These are phyloP conservation scores for Penicillium sp. DNA, from an alignment of 2,329 filamentous ascomycete genomes.

Conservation along the genomic window DNA sequence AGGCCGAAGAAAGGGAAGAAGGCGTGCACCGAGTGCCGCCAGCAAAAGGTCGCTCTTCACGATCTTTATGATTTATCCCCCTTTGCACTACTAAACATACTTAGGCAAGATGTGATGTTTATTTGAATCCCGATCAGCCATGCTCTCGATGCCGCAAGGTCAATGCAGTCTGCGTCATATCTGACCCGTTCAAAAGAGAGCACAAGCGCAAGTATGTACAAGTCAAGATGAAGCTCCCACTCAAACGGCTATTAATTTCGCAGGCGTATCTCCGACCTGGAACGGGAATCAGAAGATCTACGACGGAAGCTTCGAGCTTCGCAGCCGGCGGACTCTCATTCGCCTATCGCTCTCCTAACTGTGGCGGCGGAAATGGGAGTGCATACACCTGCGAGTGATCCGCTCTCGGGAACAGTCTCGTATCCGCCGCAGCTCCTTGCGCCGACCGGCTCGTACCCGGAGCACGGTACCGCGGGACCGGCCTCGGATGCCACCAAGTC, in stretches of 20 bases:
- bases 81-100: not conserved
- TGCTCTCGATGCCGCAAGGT: conserved; percentile 40
- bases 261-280: conserved; percentile 36
- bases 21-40: conserved; percentile 43
- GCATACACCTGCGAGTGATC: conserved; percentile 12
- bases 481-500: conserved; percentile 23
- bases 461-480: conserved; percentile 9
- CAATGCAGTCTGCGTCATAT: conserved; percentile 35
- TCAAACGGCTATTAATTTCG: not conserved
- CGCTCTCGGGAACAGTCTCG: conserved; percentile 7
- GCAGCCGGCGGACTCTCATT: conserved; percentile 18
- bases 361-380: conserved; percentile 30
- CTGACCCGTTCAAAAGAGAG: conserved; percentile 41
- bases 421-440: conserved; percentile 22
- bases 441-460: conserved; percentile 17
- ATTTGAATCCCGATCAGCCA: conserved; percentile 30
- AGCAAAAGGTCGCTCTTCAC: conserved; percentile 39
- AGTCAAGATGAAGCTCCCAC: not conserved
- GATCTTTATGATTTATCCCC: not conserved
- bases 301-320: conserved; percentile 32
- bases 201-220: conserved; percentile 38
- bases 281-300: conserved; percentile 37
- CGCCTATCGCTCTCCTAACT: conserved; percentile 28
- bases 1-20: conserved; percentile 34
- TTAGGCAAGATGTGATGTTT: conserved; percentile 40